Percentiles rank a stretch among this genome's conserved stretches.
These are phyloP conservation scores for Neofusicoccum ribis DNA, from an alignment of 2,329 filamentous ascomycete genomes.

Conservation along the genomic window DNA sequence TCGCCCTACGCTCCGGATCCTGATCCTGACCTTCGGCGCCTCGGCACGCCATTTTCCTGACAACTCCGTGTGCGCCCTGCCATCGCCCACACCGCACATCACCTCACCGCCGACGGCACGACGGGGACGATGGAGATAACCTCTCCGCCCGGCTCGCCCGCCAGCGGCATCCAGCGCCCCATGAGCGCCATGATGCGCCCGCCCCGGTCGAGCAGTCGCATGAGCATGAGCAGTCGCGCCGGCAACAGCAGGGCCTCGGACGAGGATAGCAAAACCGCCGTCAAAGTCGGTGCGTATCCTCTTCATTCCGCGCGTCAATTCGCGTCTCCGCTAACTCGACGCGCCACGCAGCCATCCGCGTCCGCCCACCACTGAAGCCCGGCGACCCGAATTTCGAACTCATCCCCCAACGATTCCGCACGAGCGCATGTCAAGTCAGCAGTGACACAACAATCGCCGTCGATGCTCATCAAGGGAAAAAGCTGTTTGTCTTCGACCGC, in stretches of 20 bases:
- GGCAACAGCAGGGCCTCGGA: conserved; percentile 81
- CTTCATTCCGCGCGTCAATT: conserved; percentile 15
- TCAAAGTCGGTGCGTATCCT: conserved; percentile 84
- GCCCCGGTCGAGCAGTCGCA: conserved; percentile 76
- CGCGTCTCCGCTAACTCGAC: conserved; percentile 27
- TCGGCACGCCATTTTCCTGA: not conserved
- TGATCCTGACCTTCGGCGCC: conserved; percentile 8
- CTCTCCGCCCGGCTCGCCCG: conserved; percentile 40
- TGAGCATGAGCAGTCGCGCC: conserved; percentile 79
- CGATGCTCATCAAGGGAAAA: conserved; percentile 81
- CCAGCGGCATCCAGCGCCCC: conserved; percentile 59
- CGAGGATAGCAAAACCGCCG: conserved; percentile 84
- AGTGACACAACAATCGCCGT: conserved; percentile 83
- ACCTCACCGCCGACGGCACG: not conserved
- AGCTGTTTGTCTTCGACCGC: conserved; percentile 94
- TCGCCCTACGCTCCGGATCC: conserved; percentile 13
- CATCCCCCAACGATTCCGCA: conserved; percentile 92
- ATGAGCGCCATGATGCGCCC: conserved; percentile 79
- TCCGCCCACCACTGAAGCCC: conserved; percentile 80
- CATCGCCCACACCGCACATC: not conserved
- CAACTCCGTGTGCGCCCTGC: not conserved
- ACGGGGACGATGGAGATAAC: conserved; percentile 21
- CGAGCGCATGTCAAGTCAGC: conserved; percentile 86
- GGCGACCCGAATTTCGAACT: conserved; percentile 91
- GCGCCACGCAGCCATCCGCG: conserved; percentile 71